phyloP scores from a whole-genome alignment of 768 basidiomycete species.

The Paxillus ammoniavirescens region DNA sequence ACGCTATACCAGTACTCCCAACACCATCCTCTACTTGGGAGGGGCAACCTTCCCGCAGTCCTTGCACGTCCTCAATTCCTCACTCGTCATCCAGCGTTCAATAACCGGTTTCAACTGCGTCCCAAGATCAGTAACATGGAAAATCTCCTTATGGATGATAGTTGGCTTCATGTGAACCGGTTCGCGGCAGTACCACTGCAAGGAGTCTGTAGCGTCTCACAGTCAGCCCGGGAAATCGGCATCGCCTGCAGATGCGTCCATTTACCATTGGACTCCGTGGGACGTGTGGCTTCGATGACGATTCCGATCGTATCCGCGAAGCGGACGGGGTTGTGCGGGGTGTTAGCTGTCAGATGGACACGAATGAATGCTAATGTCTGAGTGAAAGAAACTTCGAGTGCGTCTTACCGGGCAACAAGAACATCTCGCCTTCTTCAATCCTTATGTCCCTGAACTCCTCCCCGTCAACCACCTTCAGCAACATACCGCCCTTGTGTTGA shows the following conservation, averaged over 20 bases:
- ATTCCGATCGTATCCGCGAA: conserved; percentile 89
- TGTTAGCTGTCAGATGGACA: conserved; percentile 63
- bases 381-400: background rate
- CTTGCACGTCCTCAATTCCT: conserved; percentile 64
- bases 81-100: conserved; percentile 72
- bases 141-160: conserved; percentile 80
- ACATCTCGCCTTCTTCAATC: conserved; percentile 97
- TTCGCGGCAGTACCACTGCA: conserved; percentile 90
- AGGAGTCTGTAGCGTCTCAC: conserved; percentile 56
- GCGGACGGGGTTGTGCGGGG: conserved; percentile 93
- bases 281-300: conserved; percentile 85
- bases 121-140: conserved; percentile 89
- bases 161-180: conserved; percentile 58
- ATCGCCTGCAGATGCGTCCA: background rate
- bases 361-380: background rate
- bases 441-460: conserved; percentile 78
- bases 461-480: conserved; percentile 82
- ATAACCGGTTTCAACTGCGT: conserved; percentile 93
- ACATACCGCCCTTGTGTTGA: conserved; percentile 93
- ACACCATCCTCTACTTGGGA: conserved; percentile 42
- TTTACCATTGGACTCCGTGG: conserved; percentile 71
- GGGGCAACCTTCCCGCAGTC: conserved; percentile 65
- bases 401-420: conserved; percentile 79
- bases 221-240: background rate
- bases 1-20: no score